Conservation (phyloP, 768 basidiomycete genomes). For the Psilocybe sp. region DNA sequence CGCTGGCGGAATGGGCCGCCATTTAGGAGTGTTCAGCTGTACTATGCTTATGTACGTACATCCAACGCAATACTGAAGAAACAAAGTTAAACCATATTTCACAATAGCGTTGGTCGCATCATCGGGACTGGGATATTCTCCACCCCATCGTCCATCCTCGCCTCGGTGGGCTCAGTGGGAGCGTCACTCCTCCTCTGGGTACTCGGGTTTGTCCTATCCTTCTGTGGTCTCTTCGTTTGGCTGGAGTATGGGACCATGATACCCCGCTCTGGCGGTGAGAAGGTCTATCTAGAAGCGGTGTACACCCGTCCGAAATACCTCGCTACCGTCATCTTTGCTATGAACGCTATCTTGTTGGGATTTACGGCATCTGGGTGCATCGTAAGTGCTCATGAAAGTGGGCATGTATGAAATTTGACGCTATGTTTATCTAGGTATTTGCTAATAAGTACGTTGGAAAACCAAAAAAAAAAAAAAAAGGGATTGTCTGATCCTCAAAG, state of each 20-base stretch:
- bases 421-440: slow-evolving; percentile 19
- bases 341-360: slow-evolving; percentile 42
- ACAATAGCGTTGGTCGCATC: slow-evolving; percentile 45
- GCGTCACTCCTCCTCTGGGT: slow-evolving; percentile 66
- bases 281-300: slow-evolving; percentile 58
- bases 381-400: slow-evolving; percentile 30
- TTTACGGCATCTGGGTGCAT: slow-evolving; percentile 42
- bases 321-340: slow-evolving; percentile 46
- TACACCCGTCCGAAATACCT: slow-evolving; percentile 46
- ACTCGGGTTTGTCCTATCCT: slow-evolving; percentile 55
- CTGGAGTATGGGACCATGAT: slow-evolving; percentile 65
- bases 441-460: slow-evolving; percentile 23
- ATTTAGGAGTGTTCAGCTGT: slow-evolving; percentile 54
- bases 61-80: neutral
- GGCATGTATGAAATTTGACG: slow-evolving; percentile 1
- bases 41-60: slow-evolving; percentile 47
- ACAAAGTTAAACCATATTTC: neutral
- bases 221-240: slow-evolving; percentile 61
- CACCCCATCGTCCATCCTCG: slow-evolving; percentile 57
- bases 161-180: slow-evolving; percentile 53
- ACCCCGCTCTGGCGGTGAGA: slow-evolving; percentile 60
- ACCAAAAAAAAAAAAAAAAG: neutral
- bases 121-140: slow-evolving; percentile 69
- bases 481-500: neutral
- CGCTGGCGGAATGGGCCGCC: slow-evolving; percentile 56